Evolutionary conservation across 2,329 filamentous ascomycete genomes (phyloP).

Genomic region (Phyllosticta capitalensis): DNA sequence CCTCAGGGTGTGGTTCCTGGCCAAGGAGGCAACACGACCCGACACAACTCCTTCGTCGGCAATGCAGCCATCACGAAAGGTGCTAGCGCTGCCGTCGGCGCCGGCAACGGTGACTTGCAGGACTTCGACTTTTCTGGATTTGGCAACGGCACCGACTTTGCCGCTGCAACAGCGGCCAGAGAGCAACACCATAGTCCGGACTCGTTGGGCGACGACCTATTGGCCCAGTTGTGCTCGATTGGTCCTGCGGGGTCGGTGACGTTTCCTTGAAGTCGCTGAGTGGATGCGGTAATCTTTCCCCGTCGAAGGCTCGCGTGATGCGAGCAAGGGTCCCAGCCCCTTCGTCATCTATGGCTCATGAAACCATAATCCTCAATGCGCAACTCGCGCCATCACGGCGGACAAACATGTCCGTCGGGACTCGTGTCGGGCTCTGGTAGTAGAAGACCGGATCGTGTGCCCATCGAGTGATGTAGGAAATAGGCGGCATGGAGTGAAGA

Average conservation of each 20-base stretch:
- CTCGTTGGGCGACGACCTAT: slow-evolving; percentile 6
- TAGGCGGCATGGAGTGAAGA: no score
- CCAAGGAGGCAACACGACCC: neutral
- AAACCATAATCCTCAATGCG: neutral
- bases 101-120: neutral
- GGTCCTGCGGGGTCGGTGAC: slow-evolving; percentile 1
- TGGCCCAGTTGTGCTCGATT: slow-evolving; percentile 10
- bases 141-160: neutral
- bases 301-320: neutral
- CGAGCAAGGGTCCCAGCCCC: neutral
- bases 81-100: neutral
- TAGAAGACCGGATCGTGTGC: neutral
- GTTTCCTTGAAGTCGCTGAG: slow-evolving; percentile 2
- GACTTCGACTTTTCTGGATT: slow-evolving; percentile 7
- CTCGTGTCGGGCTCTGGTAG: neutral
- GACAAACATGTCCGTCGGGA: neutral
- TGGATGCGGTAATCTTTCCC: neutral
- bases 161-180: neutral
- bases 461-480: neutral
- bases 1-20: neutral
- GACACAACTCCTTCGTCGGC: neutral
- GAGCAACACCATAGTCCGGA: slow-evolving; percentile 7
- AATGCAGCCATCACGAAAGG: neutral
- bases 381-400: neutral
- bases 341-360: neutral